Base-by-base conservation (phyloP, 805 yeast genomes). In the Candida montana region DNA sequence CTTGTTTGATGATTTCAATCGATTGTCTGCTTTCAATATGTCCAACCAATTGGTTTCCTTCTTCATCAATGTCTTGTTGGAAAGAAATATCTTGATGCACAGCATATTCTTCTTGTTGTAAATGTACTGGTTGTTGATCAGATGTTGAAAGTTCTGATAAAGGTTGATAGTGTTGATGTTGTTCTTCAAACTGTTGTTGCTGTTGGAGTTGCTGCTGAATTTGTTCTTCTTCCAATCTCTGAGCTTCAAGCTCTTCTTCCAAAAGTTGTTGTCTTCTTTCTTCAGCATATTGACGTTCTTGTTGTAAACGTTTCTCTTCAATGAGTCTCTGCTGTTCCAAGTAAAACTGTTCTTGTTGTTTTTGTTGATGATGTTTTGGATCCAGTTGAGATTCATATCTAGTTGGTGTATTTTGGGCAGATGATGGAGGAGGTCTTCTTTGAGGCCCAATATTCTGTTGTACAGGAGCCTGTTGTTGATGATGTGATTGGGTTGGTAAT, bases 391-490 rank as follows among this genome's bases (percentile, higher is more conserved):
- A 27, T n/a, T 28, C 38, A 39, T 19, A 31, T 41, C 24, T 31
- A 39, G 31, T 6, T 31, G n/a, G 13, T 5, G 29, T 18, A 18
- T 33, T 40, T 19, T 43, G 42, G 1, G 32, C 47, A 27, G 44
- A 39, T 6, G 58, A 52, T 6, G 58, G 54, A 1, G 54, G 54
- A 9, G 58, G 59, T 33, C 58, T 55, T 46, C 56, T 51, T 35
- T 48, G 52, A 6, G 50, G 56, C 19, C 37, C 51, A 12, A 41
- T 17, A 10, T 42, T 17, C 34, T 46, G 31, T 44, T 49, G 42
- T 13, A 37, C 13, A 13, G 49, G 47, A 2, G 13, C 15, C 30
- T 50, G 50, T 20, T 43, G 46, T 40, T 45, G 45, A 33, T 49
- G 40, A 8, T 37, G 15, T 6, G 49, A 34, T 35, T 48, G 44